Evolutionary conservation across 2,329 filamentous ascomycete genomes (phyloP).

Genomic region (Stemphylium lycopersici): DNA sequence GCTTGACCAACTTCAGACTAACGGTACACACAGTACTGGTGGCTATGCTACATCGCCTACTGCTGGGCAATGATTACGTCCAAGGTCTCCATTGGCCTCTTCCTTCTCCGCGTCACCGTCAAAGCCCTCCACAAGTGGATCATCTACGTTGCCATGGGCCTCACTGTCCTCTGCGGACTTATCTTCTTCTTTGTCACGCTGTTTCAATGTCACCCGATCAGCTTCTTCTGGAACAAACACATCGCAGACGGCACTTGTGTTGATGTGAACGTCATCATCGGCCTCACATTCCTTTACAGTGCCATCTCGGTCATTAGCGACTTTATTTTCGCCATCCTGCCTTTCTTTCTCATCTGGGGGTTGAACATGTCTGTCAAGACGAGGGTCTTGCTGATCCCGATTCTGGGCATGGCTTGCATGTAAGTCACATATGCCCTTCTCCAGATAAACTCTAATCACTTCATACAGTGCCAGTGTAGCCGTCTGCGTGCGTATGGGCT

Average conservation of each 20-base stretch:
- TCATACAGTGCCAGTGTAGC: constrained; percentile 40
- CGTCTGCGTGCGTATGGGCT: constrained; percentile 44
- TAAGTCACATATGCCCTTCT: constrained; percentile 36
- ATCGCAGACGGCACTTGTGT: constrained; percentile 50
- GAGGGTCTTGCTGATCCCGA: constrained; percentile 54
- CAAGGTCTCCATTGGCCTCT: constrained; percentile 44
- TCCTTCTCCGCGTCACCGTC: constrained; percentile 44
- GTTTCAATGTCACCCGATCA: constrained; percentile 58
- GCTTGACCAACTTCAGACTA: neutral
- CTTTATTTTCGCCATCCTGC: constrained; percentile 58
- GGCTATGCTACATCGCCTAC: constrained; percentile 45
- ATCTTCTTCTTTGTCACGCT: constrained; percentile 56
- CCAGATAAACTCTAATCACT: neutral
- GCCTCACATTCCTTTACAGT: constrained; percentile 56
- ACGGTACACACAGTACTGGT: constrained; percentile 39
- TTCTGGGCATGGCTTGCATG: constrained; percentile 60
- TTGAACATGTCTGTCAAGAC: constrained; percentile 57
- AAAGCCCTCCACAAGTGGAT: constrained; percentile 39
- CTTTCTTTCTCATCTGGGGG: constrained; percentile 59
- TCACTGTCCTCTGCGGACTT: constrained; percentile 46
- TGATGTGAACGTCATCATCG: constrained; percentile 49
- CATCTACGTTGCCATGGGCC: constrained; percentile 46
- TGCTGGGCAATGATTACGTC: constrained; percentile 40
- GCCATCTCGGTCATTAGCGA: constrained; percentile 55
- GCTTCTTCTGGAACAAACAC: constrained; percentile 58